Evolutionary conservation across 768 basidiomycete species (phyloP).

Genomic region (Lactarius pseudohatsudake): DNA sequence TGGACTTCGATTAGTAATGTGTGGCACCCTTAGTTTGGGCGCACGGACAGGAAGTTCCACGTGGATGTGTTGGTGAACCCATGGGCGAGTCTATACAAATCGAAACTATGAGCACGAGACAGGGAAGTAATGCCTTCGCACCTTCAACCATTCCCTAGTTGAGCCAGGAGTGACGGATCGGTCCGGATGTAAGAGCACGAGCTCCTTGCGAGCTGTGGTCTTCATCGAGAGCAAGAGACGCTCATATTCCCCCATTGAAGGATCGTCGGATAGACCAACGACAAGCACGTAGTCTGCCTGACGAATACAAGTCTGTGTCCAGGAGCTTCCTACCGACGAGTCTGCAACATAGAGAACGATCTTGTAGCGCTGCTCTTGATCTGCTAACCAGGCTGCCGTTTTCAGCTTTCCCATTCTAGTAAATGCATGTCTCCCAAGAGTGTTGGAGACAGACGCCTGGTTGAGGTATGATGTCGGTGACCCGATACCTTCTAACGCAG

Average conservation of each 20-base stretch:
- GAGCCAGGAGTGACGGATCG: conserved; percentile 86
- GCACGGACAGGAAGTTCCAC: conserved; percentile 77
- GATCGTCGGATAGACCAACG: conserved; percentile 92
- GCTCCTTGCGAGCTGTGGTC: conserved; percentile 97
- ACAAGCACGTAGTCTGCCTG: conserved; percentile 97
- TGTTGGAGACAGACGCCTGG: conserved; percentile 88
- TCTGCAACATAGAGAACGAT: conserved; percentile 96
- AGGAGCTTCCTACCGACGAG: conserved; percentile 90
- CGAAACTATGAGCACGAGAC: neutral
- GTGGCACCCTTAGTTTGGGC: no score
- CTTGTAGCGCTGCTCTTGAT: conserved; percentile 90
- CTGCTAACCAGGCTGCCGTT: conserved; percentile 90
- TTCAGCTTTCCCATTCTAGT: conserved; percentile 97
- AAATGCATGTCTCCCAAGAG: conserved; percentile 94
- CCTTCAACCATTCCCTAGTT: conserved; percentile 95
- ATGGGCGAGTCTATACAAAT: conserved; percentile 74
- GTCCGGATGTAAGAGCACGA: conserved; percentile 91
- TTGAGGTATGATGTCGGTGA: conserved; percentile 91
- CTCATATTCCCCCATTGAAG: conserved; percentile 91
- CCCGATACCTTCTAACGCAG: conserved; percentile 89
- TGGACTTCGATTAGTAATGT: conserved; percentile 12
- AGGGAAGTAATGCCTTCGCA: conserved; percentile 32
- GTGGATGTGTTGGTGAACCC: conserved; percentile 96
- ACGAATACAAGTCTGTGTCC: conserved; percentile 97
- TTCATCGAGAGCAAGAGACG: conserved; percentile 91